phyloP scores from a whole-genome alignment of 306 rosid species.

The Arachis stenosperma region DNA sequence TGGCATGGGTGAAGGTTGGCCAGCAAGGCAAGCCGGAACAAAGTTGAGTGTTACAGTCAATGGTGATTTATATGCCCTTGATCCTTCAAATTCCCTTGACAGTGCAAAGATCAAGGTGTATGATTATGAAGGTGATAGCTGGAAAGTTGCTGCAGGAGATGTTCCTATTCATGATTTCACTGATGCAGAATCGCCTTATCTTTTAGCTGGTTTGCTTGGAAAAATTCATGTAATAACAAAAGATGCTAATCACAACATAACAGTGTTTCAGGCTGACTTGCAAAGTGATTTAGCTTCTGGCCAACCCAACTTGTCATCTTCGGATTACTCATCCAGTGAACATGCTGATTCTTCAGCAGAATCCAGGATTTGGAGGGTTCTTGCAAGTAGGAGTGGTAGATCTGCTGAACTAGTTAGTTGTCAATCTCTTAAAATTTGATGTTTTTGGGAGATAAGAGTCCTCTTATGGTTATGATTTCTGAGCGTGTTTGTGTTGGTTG shows the following conservation, averaged over 20 bases:
- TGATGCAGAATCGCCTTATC: conserved; percentile 53
- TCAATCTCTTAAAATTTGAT: conserved; percentile 44
- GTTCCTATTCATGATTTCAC: conserved; percentile 48
- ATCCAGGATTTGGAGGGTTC: conserved; percentile 29
- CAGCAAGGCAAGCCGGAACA: conserved; percentile 59
- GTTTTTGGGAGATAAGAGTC: not conserved
- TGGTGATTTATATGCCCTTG: conserved; percentile 48
- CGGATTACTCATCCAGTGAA: conserved; percentile 34
- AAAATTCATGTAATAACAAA: conserved; percentile 52
- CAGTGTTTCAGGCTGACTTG: conserved; percentile 49
- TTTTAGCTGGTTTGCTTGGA: conserved; percentile 54
- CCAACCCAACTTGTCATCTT: conserved; percentile 21
- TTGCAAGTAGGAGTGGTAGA: conserved; percentile 32
- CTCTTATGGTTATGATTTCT: not conserved
- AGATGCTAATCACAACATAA: conserved; percentile 51
- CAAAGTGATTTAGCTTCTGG: conserved; percentile 40
- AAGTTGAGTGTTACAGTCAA: conserved; percentile 45
- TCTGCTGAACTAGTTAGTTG: conserved; percentile 43
- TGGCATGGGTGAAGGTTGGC: conserved; percentile 60
- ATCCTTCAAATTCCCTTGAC: conserved; percentile 50
- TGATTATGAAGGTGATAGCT: conserved; percentile 51
- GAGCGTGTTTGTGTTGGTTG: conserved; percentile 21
- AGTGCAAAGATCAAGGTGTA: conserved; percentile 48
- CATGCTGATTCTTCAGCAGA: conserved; percentile 37
- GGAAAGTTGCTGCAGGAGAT: conserved; percentile 55